A percentile compares a stretch with the other conserved stretches of the same genome.
phyloP scores from a whole-genome alignment of 2,329 filamentous ascomycete genomes.

The Nannizzia gypsea region DNA sequence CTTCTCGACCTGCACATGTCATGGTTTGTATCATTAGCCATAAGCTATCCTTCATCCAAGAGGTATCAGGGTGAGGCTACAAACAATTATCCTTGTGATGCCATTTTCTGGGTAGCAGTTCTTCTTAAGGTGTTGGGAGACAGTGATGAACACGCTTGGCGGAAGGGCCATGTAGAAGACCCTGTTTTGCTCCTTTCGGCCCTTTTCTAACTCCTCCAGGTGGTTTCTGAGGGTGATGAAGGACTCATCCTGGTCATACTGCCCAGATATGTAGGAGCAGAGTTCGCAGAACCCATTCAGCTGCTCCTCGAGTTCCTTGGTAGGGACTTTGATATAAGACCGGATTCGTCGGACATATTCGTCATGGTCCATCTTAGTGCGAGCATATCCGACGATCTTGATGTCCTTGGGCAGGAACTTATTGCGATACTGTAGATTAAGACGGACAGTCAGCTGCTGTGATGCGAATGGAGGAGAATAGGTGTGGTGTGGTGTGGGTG shows the following conservation, averaged over 20 bases:
- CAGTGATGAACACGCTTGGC: conserved; percentile 93
- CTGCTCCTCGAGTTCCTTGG: conserved; percentile 93
- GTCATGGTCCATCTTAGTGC: conserved; percentile 97
- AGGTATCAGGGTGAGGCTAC: conserved; percentile 25
- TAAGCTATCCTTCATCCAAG: not conserved
- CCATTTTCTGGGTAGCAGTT: conserved; percentile 91
- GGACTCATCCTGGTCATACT: conserved; percentile 94
- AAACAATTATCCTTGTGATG: conserved; percentile 84
- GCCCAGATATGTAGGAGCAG: conserved; percentile 90
- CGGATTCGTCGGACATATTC: conserved; percentile 91
- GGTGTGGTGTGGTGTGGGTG: no score
- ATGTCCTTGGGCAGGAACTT: conserved; percentile 96
- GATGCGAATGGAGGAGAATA: conserved; percentile 1
- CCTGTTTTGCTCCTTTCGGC: conserved; percentile 70
- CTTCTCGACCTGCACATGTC: conserved; percentile 69
- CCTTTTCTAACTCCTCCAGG: conserved; percentile 72
- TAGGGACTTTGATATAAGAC: conserved; percentile 97
- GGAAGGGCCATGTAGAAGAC: conserved; percentile 99
- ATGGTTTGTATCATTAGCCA: not conserved
- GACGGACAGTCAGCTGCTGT: not conserved
- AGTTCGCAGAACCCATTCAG: conserved; percentile 76
- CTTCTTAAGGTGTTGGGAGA: conserved; percentile 92
- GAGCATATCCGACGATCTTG: conserved; percentile 94
- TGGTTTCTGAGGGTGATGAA: conserved; percentile 79
- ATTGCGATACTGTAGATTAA: conserved; percentile 67